Percentiles rank a stretch among this genome's conserved stretches.
Evolutionary conservation across 2,329 filamentous ascomycete species (phyloP).

Genomic region (Claviceps pazoutovae): DNA sequence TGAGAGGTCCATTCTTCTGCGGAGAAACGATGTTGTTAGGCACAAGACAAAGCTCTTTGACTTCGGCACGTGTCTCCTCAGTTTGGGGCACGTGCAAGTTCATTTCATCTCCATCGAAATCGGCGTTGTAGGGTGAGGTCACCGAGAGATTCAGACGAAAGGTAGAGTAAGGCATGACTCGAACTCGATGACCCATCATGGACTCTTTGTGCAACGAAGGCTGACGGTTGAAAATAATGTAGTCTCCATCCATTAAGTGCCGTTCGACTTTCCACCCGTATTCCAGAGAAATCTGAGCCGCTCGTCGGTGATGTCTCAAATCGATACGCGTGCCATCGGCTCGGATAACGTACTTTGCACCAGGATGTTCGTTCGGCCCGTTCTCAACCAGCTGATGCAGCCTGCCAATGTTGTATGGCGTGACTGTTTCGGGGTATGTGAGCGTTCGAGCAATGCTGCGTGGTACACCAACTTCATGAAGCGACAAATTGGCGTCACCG

Average conservation of each 20-base stretch:
- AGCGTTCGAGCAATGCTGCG: constrained; percentile 83
- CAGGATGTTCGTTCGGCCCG: constrained; percentile 87
- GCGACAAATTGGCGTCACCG: constrained; percentile 87
- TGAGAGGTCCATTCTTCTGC: constrained; percentile 88
- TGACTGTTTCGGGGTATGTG: constrained; percentile 95
- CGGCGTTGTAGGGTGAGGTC: constrained; percentile 96
- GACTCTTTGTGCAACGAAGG: constrained; percentile 98
- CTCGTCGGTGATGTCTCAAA: constrained; percentile 80
- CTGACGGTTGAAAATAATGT: constrained; percentile 99
- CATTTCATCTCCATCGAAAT: constrained; percentile 99
- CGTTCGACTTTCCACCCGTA: constrained; percentile 99
- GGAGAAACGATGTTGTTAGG: constrained; percentile 96
- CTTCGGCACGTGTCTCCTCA: constrained; percentile 89
- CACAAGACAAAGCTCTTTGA: constrained; percentile 93
- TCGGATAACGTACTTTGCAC: constrained; percentile 91
- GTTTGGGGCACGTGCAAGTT: constrained; percentile 98
- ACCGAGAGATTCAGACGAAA: constrained; percentile 96
- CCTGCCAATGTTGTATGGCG: constrained; percentile 92
- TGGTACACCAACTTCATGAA: constrained; percentile 95
- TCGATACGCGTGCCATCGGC: constrained; percentile 90
- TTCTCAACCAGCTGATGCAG: constrained; percentile 82
- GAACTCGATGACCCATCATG: constrained; percentile 98
- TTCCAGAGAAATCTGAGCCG: constrained; percentile 72
- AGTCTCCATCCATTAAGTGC: constrained; percentile 90
- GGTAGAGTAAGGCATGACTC: constrained; percentile 97